These are phyloP conservation scores for Blastomyces gilchristii DNA, from an alignment of 2,329 filamentous ascomycete genomes.

Conservation along the genomic window DNA sequence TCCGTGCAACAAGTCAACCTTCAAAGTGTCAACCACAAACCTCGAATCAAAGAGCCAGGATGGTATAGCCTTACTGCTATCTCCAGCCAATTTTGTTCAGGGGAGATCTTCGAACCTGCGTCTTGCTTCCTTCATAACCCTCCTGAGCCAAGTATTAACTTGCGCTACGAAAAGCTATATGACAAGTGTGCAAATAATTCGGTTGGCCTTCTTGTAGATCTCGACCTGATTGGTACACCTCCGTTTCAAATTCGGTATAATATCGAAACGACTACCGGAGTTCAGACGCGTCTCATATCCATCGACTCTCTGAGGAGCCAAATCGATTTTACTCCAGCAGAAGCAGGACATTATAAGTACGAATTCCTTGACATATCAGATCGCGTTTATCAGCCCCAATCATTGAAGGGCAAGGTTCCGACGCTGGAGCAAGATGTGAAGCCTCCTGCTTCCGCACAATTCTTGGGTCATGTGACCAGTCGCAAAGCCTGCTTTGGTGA, in stretches of 20 bases:
- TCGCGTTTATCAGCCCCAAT: slow-evolving; percentile 61
- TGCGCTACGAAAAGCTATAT: slow-evolving; percentile 70
- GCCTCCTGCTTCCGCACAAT: slow-evolving; percentile 70
- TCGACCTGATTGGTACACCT: slow-evolving; percentile 85
- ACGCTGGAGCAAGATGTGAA: slow-evolving; percentile 82
- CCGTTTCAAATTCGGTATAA: slow-evolving; percentile 79
- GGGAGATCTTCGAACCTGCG: slow-evolving; percentile 84
- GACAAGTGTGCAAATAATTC: slow-evolving; percentile 94
- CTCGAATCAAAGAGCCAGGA: slow-evolving; percentile 64
- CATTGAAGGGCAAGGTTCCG: slow-evolving; percentile 51
- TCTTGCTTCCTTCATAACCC: slow-evolving; percentile 91
- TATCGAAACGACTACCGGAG: slow-evolving; percentile 51
- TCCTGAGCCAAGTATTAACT: slow-evolving; percentile 65
- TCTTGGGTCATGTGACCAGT: slow-evolving; percentile 48
- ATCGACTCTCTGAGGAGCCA: slow-evolving; percentile 70
- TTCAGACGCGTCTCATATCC: slow-evolving; percentile 43
- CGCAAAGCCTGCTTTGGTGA: slow-evolving; percentile 73
- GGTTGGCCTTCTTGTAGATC: slow-evolving; percentile 75
- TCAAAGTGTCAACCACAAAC: slow-evolving; percentile 50
- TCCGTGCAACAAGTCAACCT: slow-evolving; percentile 49
- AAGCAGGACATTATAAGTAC: slow-evolving; percentile 80
- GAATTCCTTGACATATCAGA: slow-evolving; percentile 74
- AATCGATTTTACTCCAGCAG: slow-evolving; percentile 68
- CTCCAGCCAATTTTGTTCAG: slow-evolving; percentile 68
- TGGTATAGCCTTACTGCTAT: slow-evolving; percentile 78